phyloP scores from a whole-genome alignment of 1,284 basidiomycete genomes.

The Pholiota adiposa region DNA sequence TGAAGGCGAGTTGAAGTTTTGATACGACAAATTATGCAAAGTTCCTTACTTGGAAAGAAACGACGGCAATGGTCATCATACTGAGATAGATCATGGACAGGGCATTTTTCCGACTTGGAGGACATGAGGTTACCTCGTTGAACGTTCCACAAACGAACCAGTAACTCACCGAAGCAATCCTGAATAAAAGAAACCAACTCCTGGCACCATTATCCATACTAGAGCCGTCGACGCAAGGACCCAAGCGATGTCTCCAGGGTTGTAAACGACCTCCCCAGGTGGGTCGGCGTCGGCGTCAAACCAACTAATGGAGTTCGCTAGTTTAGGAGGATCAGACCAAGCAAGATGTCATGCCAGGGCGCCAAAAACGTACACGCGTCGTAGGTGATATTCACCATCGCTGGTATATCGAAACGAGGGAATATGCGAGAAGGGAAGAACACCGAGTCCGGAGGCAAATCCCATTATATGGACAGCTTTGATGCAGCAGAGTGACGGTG shows the following conservation, averaged over 20 bases:
- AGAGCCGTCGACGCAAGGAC: conserved; percentile 70
- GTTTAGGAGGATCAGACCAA: not conserved
- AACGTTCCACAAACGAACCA: not conserved
- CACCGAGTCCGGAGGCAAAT: not conserved
- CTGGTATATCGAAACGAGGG: conserved; percentile 7
- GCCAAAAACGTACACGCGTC: conserved; percentile 44
- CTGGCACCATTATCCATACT: conserved; percentile 94
- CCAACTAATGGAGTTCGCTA: conserved; percentile 35
- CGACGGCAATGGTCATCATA: conserved; percentile 79
- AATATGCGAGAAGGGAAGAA: conserved; percentile 1
- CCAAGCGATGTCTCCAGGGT: conserved; percentile 84
- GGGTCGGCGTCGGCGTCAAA: conserved; percentile 27
- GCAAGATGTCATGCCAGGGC: not conserved
- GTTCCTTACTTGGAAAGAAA: conserved; percentile 68
- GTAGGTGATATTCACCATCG: conserved; percentile 59
- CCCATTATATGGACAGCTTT: conserved; percentile 10
- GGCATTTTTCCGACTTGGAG: conserved; percentile 83
- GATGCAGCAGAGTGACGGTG: conserved; percentile 7
- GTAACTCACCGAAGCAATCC: conserved; percentile 54
- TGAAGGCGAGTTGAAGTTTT: conserved; percentile 6
- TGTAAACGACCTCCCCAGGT: conserved; percentile 48
- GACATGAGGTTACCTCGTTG: not conserved
- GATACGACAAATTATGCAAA: not conserved
- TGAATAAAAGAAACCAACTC: conserved; percentile 90
- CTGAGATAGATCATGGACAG: conserved; percentile 90